Conservation (phyloP, 352 stramenopile species). For the Pythium monospermum region DNA sequence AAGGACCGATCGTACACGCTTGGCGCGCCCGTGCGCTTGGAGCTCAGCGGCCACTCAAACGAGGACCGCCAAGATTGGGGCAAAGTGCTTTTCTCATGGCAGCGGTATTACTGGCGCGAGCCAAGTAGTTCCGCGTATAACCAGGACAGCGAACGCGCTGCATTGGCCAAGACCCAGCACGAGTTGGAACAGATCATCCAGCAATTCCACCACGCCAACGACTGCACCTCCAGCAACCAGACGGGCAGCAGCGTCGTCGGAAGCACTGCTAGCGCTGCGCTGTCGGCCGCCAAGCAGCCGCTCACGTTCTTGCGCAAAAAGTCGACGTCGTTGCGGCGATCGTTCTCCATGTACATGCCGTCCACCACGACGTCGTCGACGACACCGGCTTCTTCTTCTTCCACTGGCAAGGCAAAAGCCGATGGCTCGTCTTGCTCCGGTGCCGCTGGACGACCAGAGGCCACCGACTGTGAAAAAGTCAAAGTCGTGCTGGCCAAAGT, state of each 20-base stretch:
- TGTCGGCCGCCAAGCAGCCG: slow-evolving; percentile 64
- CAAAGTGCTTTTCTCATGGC: slow-evolving; percentile 84
- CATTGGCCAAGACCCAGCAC: slow-evolving; percentile 17
- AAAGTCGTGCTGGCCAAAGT: slow-evolving; percentile 59
- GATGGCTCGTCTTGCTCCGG: slow-evolving; percentile 31
- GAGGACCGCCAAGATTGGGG: slow-evolving; percentile 79
- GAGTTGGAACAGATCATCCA: slow-evolving; percentile 49
- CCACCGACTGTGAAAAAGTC: slow-evolving; percentile 54
- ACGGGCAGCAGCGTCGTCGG: slow-evolving; percentile 2
- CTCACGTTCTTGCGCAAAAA: slow-evolving; percentile 68
- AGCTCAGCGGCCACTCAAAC: slow-evolving; percentile 56
- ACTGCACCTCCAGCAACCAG: neutral
- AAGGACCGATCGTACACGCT: slow-evolving; percentile 84
- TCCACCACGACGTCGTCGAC: slow-evolving; percentile 24
- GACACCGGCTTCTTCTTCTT: too few species aligned
- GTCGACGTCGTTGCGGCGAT: slow-evolving; percentile 56
- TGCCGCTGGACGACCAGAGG: slow-evolving; percentile 12
- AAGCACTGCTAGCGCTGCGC: slow-evolving; percentile 23
- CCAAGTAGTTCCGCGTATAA: too few species aligned
- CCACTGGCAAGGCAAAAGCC: slow-evolving; percentile 28
- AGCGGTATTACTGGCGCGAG: slow-evolving; percentile 85
- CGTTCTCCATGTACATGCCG: slow-evolving; percentile 53
- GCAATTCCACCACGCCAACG: slow-evolving; percentile 24
- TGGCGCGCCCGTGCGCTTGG: slow-evolving; percentile 45
- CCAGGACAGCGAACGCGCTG: slow-evolving; percentile 5